Percentiles rank a stretch among this genome's conserved stretches.
These are phyloP conservation scores for Suillus brevipes DNA, from an alignment of 768 basidiomycete species.

Conservation along the genomic window DNA sequence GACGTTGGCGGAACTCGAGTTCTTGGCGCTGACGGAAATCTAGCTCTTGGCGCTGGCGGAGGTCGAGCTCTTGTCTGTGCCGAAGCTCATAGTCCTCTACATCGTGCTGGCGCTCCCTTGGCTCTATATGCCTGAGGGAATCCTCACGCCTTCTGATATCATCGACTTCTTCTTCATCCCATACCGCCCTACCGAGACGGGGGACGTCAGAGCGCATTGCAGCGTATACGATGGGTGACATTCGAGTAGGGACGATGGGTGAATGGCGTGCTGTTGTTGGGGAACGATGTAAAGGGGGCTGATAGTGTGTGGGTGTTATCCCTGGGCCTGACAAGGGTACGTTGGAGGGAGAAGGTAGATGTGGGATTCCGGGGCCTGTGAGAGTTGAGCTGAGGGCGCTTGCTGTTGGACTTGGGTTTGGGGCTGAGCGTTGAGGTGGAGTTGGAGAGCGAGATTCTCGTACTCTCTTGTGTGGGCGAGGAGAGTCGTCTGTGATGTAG, in stretches of 20 bases:
- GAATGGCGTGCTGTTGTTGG: slow-evolving; percentile 20
- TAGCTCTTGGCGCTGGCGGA: slow-evolving; percentile 1
- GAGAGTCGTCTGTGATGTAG: slow-evolving; percentile 9
- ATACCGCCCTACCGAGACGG: slow-evolving; percentile 6
- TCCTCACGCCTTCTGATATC: background rate
- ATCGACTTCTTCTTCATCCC: slow-evolving; percentile 7
- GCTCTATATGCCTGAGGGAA: slow-evolving; percentile 14
- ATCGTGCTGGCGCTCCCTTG: slow-evolving; percentile 14
- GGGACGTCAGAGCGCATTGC: slow-evolving; percentile 8
- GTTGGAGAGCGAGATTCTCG: slow-evolving; percentile 18
- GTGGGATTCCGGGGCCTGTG: slow-evolving; percentile 12
- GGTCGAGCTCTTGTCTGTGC: background rate
- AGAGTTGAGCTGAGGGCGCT: slow-evolving; percentile 5
- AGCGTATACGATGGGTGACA: slow-evolving; percentile 1
- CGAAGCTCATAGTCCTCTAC: background rate
- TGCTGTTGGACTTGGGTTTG: background rate
- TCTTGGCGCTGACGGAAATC: background rate
- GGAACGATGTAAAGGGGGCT: slow-evolving; percentile 12
- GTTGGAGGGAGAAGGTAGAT: slow-evolving; percentile 2
- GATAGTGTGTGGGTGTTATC: slow-evolving; percentile 11
- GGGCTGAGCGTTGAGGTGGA: background rate
- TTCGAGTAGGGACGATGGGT: slow-evolving; percentile 15
- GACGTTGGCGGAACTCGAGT: background rate
- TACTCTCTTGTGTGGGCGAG: slow-evolving; percentile 26
- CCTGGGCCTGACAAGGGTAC: slow-evolving; percentile 4